phyloP scores from a whole-genome alignment of 345 rosid species.

The rapeseed (Brassica napus) region Da-Ae NC_063448.1:23707001-23707500 shows the following conservation, averaged over 20 bases:
- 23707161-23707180: constrained; percentile 88
- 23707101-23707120: constrained; percentile 97
- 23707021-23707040: constrained; percentile 99
- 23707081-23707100: constrained; percentile 99
- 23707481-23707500: constrained; percentile 74
- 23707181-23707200: constrained; percentile 96
- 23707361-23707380: constrained; percentile 96
- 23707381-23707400: constrained; percentile 85
- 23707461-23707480: constrained; percentile 90
- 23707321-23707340: constrained; percentile 94
- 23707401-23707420: constrained; percentile 86
- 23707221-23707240: constrained; percentile 99
- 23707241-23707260: constrained; percentile 96
- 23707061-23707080: constrained; percentile 93
- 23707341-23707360: constrained; percentile 88
- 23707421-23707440: constrained; percentile 89
- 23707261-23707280: constrained; percentile 99
- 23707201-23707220: constrained; percentile 84
- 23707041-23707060: constrained; percentile 91
- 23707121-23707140: constrained; percentile 86
- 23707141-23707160: constrained; percentile 79
- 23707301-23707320: constrained; percentile 94
- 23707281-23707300: constrained; percentile 71
- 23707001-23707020: constrained; percentile 97
- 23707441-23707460: constrained; percentile 99